These are phyloP conservation scores for Clitopilus passeckerianus DNA, from an alignment of 768 basidiomycete species.

Conservation along the genomic window DNA sequence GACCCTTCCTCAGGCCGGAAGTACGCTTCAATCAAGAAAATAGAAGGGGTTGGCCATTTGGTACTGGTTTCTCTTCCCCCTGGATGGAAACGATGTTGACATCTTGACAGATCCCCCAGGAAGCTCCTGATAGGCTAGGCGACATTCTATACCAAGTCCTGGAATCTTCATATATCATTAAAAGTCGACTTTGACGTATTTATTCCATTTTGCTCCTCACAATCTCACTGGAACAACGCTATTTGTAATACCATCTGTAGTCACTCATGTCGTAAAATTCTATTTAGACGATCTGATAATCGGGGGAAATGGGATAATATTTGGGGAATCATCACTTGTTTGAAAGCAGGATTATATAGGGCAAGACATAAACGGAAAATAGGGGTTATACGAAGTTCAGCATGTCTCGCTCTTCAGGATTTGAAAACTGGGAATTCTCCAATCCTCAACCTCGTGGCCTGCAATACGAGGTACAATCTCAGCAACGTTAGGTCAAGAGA, in stretches of 20 bases:
- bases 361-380: neutral
- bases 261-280: neutral
- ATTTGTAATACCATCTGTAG: neutral
- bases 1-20: slow-evolving; percentile 19
- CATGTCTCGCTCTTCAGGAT: too few relatives aligned
- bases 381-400: neutral
- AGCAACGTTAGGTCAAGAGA: neutral
- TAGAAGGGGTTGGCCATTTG: slow-evolving; percentile 22
- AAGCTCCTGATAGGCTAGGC: slow-evolving; percentile 17
- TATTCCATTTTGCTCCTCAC: neutral
- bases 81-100: neutral
- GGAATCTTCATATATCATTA: neutral
- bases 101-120: slow-evolving; percentile 15
- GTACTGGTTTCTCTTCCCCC: slow-evolving; percentile 8
- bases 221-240: neutral
- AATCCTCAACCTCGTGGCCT: neutral
- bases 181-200: neutral
- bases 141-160: slow-evolving; percentile 10
- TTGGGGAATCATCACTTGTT: neutral
- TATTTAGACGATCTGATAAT: neutral
- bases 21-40: slow-evolving; percentile 20
- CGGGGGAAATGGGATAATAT: neutral
- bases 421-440: neutral
- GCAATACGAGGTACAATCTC: neutral
- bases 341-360: neutral